phyloP scores from a whole-genome alignment of 768 basidiomycete species.

The Lenzites betulinus region DNA sequence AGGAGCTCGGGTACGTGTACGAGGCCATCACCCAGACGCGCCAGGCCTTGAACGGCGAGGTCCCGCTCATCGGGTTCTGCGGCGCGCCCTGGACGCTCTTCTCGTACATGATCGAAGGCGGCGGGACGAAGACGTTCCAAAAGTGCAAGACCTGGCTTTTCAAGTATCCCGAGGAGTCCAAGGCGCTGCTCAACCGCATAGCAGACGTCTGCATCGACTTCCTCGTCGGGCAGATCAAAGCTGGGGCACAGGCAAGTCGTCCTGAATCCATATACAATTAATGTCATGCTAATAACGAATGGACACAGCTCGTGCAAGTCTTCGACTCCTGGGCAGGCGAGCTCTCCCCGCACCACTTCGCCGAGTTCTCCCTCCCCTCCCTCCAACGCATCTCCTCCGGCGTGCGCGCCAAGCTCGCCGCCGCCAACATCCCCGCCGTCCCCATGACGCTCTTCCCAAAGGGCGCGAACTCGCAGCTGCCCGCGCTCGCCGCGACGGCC shows the following conservation, averaged over 20 bases:
- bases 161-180: conserved; percentile 83
- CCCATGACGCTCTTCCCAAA: conserved; percentile 96
- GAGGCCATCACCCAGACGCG: conserved; percentile 88
- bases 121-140: conserved; percentile 85
- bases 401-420: conserved; percentile 61
- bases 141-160: conserved; percentile 96
- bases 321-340: conserved; percentile 98
- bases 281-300: neutral
- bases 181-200: conserved; percentile 72
- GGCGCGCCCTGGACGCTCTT: conserved; percentile 99
- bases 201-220: conserved; percentile 90
- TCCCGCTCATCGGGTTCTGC: conserved; percentile 95
- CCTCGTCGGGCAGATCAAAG: conserved; percentile 89
- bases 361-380: conserved; percentile 79
- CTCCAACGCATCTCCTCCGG: conserved; percentile 69
- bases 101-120: conserved; percentile 98
- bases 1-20: conserved; percentile 90
- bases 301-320: conserved; percentile 81
- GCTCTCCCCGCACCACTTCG: conserved; percentile 86
- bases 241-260: conserved; percentile 90
- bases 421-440: conserved; percentile 54
- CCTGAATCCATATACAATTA: too few relatives aligned
- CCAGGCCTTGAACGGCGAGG: conserved; percentile 77
- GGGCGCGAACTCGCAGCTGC: conserved; percentile 79
- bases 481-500: conserved; percentile 54